Conservation (phyloP, 768 basidiomycete species). For the Steccherinum ochraceum region DNA sequence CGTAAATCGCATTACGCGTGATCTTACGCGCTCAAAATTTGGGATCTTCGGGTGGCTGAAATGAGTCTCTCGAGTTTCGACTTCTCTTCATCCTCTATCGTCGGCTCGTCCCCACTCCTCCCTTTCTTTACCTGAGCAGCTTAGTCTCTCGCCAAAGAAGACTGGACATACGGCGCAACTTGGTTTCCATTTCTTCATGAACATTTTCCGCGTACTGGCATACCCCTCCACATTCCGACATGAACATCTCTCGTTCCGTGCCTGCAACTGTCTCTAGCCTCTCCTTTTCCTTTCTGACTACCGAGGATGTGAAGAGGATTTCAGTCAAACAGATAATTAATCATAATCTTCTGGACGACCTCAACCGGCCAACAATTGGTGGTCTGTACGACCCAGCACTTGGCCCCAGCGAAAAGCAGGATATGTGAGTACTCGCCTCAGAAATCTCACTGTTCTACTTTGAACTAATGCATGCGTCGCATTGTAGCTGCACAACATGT, state of each 20-base stretch:
- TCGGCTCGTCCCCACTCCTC: no score
- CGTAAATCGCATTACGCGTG: no score
- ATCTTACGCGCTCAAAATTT: conserved; percentile 2
- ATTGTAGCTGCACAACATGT: conserved; percentile 84
- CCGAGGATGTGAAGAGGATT: conserved; percentile 84
- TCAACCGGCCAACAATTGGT: conserved; percentile 86
- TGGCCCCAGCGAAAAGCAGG: conserved; percentile 82
- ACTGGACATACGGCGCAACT: no score
- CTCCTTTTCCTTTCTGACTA: conserved; percentile 88
- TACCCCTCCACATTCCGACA: conserved; percentile 20
- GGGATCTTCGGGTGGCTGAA: no score
- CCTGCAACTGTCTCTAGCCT: conserved; percentile 80
- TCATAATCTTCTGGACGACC: conserved; percentile 86
- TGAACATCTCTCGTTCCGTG: conserved; percentile 90
- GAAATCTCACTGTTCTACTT: conserved; percentile 5
- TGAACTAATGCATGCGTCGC: conserved; percentile 2
- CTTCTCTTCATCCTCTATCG: no score
- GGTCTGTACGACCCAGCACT: conserved; percentile 95
- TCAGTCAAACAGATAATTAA: conserved; percentile 98
- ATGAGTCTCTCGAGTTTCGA: no score
- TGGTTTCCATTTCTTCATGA: no score
- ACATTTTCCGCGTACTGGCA: neutral
- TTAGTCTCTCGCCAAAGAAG: no score
- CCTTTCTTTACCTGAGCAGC: no score
- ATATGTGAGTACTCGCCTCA: conserved; percentile 62